These are phyloP conservation scores for Nitzschia sp. DNA, from an alignment of 108 stramenopile genomes.

Conservation along the genomic window DNA sequence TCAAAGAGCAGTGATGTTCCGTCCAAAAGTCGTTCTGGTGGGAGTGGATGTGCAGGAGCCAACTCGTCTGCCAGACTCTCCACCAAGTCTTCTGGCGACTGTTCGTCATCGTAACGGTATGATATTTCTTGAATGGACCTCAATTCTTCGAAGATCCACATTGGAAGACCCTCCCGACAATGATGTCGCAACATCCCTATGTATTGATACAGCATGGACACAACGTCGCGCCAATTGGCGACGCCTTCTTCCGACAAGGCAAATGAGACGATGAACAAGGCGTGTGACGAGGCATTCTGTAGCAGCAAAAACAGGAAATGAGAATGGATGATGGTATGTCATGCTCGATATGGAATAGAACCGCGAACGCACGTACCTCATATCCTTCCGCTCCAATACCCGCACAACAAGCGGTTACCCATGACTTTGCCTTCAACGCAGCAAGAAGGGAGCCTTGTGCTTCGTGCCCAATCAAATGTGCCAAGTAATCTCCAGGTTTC, in stretches of 20 bases:
- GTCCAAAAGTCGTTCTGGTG: slow-evolving; percentile 76
- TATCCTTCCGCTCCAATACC: slow-evolving; percentile 77
- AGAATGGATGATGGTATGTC: no score
- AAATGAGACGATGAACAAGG: slow-evolving; percentile 67
- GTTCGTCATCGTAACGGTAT: slow-evolving; percentile 72
- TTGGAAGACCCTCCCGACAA: slow-evolving; percentile 53
- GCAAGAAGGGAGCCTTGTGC: slow-evolving; percentile 75
- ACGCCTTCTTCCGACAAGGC: slow-evolving; percentile 72
- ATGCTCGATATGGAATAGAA: no score
- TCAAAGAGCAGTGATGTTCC: slow-evolving; percentile 70
- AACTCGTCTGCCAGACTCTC: slow-evolving; percentile 73
- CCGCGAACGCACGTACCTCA: slow-evolving; percentile 40
- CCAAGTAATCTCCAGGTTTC: slow-evolving; percentile 76
- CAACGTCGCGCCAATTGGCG: slow-evolving; percentile 62
- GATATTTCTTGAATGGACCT: slow-evolving; percentile 68
- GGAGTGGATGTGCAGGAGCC: slow-evolving; percentile 62
- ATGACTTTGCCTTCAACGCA: slow-evolving; percentile 56
- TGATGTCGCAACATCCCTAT: slow-evolving; percentile 76
- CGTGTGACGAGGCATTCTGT: slow-evolving; percentile 66
- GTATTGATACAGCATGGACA: slow-evolving; percentile 65
- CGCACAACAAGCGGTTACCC: slow-evolving; percentile 70
- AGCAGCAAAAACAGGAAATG: neutral
- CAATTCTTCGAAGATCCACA: slow-evolving; percentile 82
- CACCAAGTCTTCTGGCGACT: slow-evolving; percentile 72
- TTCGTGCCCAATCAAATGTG: slow-evolving; percentile 87